These are phyloP conservation scores for Globisporangium parvum DNA, from an alignment of 352 stramenopile genomes.

Conservation along the genomic window DNA sequence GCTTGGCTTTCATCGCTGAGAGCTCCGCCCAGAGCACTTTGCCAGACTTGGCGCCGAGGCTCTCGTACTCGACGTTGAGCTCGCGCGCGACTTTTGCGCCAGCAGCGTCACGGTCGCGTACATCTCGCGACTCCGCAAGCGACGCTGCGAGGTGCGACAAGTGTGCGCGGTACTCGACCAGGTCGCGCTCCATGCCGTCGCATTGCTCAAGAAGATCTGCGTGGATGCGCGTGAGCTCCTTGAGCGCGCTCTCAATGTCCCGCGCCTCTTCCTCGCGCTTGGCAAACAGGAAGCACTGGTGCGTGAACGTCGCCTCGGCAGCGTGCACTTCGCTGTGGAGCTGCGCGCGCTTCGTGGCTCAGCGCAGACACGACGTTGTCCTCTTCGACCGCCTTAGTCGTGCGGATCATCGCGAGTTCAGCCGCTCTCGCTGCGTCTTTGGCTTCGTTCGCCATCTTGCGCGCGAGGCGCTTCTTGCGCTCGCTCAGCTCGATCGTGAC, in stretches of 20 bases:
- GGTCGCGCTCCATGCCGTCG: conserved; percentile 46
- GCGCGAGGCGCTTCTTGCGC: conserved; percentile 52
- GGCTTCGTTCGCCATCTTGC: conserved; percentile 36
- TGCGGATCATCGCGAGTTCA: conserved; percentile 44
- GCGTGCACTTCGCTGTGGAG: conserved; percentile 35
- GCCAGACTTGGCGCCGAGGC: conserved; percentile 33
- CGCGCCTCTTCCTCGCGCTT: conserved; percentile 67
- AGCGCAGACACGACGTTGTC: conserved; percentile 37
- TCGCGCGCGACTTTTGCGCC: conserved; percentile 46
- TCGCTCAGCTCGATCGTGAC: conserved; percentile 65
- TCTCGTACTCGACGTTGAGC: conserved; percentile 62
- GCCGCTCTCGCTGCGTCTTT: conserved; percentile 38
- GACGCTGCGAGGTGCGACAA: conserved; percentile 47
- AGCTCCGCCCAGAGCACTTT: conserved; percentile 69
- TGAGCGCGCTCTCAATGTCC: conserved; percentile 56
- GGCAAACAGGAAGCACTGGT: conserved; percentile 59
- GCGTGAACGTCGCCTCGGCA: conserved; percentile 42
- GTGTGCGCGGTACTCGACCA: conserved; percentile 42
- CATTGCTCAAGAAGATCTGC: conserved; percentile 55
- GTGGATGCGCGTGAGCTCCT: conserved; percentile 64
- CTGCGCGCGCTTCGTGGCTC: conserved; percentile 26
- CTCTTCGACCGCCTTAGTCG: conserved; percentile 37
- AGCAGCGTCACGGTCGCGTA: conserved; percentile 30
- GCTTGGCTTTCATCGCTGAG: conserved; percentile 63
- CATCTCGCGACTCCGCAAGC: conserved; percentile 22